Evolutionary conservation across 495 filamentous ascomycete genomes (phyloP).

Genomic region (Neurospora africana): DNA sequence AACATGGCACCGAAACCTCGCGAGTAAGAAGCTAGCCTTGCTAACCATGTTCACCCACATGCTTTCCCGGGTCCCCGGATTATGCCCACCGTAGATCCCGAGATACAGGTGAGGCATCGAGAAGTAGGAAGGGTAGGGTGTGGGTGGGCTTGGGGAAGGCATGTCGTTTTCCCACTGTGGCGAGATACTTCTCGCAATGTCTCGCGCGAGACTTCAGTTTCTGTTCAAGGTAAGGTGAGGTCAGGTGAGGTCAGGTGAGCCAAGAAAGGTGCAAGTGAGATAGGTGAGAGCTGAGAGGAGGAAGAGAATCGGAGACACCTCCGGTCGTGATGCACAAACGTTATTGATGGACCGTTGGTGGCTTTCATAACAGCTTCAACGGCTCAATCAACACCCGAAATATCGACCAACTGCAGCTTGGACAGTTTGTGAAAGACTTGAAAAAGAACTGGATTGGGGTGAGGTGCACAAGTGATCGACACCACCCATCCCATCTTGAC

Average conservation of each 20-base stretch:
- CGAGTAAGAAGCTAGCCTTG: background rate
- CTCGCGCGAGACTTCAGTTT: background rate
- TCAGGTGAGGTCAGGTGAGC: background rate
- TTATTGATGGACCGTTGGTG: background rate
- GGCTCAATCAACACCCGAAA: background rate
- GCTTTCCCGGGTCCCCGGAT: background rate
- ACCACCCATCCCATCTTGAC: background rate
- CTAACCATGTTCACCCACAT: background rate
- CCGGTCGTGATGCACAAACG: background rate
- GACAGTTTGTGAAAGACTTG: background rate
- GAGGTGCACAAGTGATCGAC: background rate
- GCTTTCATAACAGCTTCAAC: background rate
- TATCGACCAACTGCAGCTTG: background rate
- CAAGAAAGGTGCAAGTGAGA: background rate
- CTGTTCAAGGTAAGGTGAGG: background rate
- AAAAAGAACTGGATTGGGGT: background rate
- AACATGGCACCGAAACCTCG: background rate
- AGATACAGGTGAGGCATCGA: background rate
- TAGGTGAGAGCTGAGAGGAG: background rate
- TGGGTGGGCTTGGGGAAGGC: background rate
- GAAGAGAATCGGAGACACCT: background rate
- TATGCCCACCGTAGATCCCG: background rate
- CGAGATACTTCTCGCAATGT: background rate
- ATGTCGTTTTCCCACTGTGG: background rate
- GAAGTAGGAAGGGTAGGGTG: background rate